phyloP scores from a whole-genome alignment of 2,329 filamentous ascomycete genomes.

The Colletotrichum musae region DNA sequence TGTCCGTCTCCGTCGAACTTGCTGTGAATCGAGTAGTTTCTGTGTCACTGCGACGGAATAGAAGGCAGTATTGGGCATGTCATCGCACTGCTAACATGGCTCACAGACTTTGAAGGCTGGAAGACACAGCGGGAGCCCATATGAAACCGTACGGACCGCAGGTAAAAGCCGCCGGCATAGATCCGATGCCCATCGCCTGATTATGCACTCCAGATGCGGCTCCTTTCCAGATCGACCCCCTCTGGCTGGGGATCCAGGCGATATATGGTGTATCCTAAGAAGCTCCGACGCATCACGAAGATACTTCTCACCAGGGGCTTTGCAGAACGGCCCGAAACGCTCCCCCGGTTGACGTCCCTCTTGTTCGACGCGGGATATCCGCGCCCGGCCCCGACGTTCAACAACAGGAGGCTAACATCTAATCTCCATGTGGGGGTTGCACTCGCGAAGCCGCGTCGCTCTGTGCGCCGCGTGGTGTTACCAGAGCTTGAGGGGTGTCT shows the following conservation, averaged over 20 bases:
- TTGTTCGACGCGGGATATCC: slow-evolving; percentile 24
- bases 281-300: background rate
- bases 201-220: slow-evolving; percentile 14
- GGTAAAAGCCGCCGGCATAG: background rate
- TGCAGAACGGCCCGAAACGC: slow-evolving; percentile 23
- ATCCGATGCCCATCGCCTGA: slow-evolving; percentile 10
- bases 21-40: background rate
- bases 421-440: background rate
- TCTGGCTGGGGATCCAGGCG: background rate
- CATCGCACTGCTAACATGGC: background rate
- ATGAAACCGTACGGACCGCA: background rate
- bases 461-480: slow-evolving; percentile 7
- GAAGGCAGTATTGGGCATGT: no score
- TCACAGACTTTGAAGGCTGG: background rate
- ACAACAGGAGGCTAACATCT: background rate
- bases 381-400: slow-evolving; percentile 6
- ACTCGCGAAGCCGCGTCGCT: background rate
- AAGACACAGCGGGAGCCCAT: background rate
- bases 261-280: background rate
- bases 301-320: slow-evolving; percentile 1
- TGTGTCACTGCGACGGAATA: no score
- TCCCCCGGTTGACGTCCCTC: slow-evolving; percentile 3
- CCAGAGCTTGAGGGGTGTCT: background rate
- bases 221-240: slow-evolving; percentile 5
- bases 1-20: background rate